Conservation (phyloP, 2,329 filamentous ascomycete species). For the Drechslera avenae region DNA sequence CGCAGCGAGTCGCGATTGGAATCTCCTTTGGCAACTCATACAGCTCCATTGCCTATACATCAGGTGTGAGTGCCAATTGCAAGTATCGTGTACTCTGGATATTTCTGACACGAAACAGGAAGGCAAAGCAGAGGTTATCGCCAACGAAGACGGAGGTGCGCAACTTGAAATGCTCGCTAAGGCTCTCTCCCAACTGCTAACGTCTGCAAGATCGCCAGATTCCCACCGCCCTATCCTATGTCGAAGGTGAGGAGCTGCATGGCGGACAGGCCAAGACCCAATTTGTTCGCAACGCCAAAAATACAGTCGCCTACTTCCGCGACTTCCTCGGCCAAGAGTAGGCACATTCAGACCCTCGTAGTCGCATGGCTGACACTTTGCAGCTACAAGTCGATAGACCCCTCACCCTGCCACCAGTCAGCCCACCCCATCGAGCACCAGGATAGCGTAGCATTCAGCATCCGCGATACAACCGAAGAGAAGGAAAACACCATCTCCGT, state of each 20-base stretch:
- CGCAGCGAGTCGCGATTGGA: slow-evolving; percentile 76
- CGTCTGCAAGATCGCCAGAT: slow-evolving; percentile 82
- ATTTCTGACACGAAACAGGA: slow-evolving; percentile 58
- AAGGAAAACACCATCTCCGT: slow-evolving; percentile 71
- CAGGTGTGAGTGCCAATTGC: slow-evolving; percentile 54
- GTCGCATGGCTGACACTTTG: slow-evolving; percentile 26
- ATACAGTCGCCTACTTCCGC: slow-evolving; percentile 94
- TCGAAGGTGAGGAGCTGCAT: slow-evolving; percentile 95
- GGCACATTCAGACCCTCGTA: slow-evolving; percentile 29
- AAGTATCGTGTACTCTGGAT: too few species aligned
- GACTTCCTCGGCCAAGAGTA: slow-evolving; percentile 96
- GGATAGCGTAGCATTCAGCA: slow-evolving; percentile 76
- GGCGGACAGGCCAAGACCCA: slow-evolving; percentile 94
- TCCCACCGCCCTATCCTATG: slow-evolving; percentile 90
- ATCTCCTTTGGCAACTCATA: slow-evolving; percentile 98
- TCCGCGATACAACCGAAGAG: slow-evolving; percentile 70
- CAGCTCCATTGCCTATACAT: slow-evolving; percentile 93
- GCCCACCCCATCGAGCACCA: slow-evolving; percentile 82
- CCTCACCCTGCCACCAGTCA: slow-evolving; percentile 90
- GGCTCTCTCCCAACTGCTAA: slow-evolving; percentile 8
- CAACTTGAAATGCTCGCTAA: slow-evolving; percentile 21
- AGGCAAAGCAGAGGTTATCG: slow-evolving; percentile 96
- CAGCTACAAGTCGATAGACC: slow-evolving; percentile 92
- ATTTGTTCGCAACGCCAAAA: slow-evolving; percentile 87
- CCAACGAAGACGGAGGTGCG: slow-evolving; percentile 95